Evolutionary conservation across 805 yeast genomes (phyloP).

Genomic region (Yarrowia sp.): DNA sequence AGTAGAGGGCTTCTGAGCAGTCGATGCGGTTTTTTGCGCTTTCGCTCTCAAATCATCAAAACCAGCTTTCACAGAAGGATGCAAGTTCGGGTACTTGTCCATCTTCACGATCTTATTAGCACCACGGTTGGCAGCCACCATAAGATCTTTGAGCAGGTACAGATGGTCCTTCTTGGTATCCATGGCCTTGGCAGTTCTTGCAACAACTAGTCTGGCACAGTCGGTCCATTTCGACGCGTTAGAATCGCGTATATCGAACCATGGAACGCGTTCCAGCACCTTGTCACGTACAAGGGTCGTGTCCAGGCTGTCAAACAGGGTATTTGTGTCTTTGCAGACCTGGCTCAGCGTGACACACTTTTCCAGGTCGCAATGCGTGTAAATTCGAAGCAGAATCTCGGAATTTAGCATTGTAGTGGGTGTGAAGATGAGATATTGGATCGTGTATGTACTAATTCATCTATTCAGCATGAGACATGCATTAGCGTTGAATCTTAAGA

Average conservation of each 20-base stretch:
- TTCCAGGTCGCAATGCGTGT: not conserved
- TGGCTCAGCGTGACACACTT: conserved; percentile 3
- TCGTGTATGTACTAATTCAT: no score
- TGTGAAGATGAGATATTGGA: not conserved
- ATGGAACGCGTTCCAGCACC: conserved; percentile 6
- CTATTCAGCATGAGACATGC: no score
- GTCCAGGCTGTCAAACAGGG: conserved; percentile 1
- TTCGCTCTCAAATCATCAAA: not conserved
- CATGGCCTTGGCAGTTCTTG: not conserved
- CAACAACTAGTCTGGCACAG: not conserved
- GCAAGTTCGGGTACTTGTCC: not conserved
- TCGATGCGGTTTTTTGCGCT: not conserved
- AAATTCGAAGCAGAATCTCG: not conserved
- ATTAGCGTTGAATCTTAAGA: no score
- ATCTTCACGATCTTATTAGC: not conserved
- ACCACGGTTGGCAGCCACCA: not conserved
- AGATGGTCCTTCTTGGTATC: not conserved
- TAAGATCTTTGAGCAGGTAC: conserved; percentile 2
- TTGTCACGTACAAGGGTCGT: not conserved
- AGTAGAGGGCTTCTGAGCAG: not conserved
- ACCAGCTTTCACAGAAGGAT: no score
- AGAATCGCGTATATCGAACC: not conserved
- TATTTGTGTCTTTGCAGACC: not conserved
- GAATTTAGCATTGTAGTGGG: not conserved
- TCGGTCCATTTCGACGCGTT: not conserved